These are phyloP conservation scores for Pythium pyrilobum DNA, from an alignment of 352 stramenopile species.

Conservation along the genomic window DNA sequence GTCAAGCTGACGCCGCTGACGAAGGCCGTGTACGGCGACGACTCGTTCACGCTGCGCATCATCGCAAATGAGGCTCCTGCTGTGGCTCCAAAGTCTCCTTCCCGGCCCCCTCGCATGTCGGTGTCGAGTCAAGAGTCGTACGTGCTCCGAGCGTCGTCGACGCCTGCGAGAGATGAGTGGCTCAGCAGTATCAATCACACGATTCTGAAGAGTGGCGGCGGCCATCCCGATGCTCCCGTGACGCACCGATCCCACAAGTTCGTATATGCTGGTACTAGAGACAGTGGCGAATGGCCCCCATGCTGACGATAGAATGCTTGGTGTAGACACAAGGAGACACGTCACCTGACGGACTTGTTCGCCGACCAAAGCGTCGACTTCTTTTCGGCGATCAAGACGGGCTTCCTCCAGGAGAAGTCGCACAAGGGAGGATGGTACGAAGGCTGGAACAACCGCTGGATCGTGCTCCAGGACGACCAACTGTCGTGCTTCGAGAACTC, in stretches of 20 bases:
- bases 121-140: constrained; percentile 26
- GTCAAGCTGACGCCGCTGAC: constrained; percentile 45
- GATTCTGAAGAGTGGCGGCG: constrained; percentile 25
- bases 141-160: constrained; percentile 61
- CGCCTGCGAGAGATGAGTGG: constrained; percentile 64
- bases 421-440: constrained; percentile 76
- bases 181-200: constrained; percentile 51
- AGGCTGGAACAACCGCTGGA: constrained; percentile 74
- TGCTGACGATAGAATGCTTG: too few relatives aligned
- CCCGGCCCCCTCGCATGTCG: constrained; percentile 18
- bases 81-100: constrained; percentile 18
- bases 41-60: constrained; percentile 79
- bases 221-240: constrained; percentile 11
- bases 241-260: constrained; percentile 8
- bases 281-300: too few relatives aligned
- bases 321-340: not conserved
- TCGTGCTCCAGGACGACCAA: constrained; percentile 73
- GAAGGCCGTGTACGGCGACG: constrained; percentile 65
- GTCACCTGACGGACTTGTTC: constrained; percentile 43
- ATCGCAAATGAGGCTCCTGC: constrained; percentile 30
- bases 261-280: not conserved
- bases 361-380: constrained; percentile 66
- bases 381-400: constrained; percentile 71
- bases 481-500: constrained; percentile 81
- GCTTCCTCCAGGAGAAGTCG: constrained; percentile 71